These are phyloP conservation scores for Buxus sempervirens DNA, from an alignment of 164 flowering plant species.

Conservation along the genomic window DNA sequence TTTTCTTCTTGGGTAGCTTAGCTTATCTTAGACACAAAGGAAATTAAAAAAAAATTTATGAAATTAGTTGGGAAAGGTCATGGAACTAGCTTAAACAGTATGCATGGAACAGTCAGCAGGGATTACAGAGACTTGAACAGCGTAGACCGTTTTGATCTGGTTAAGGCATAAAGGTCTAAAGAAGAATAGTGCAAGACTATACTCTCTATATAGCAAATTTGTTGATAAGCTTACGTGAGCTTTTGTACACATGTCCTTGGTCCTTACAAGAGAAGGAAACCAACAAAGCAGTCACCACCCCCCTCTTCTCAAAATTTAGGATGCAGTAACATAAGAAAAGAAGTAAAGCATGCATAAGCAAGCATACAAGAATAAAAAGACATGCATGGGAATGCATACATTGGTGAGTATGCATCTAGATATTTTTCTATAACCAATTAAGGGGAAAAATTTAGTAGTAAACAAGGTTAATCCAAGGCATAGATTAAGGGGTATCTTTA, in stretches of 20 bases:
- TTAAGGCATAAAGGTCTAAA: constrained; percentile 3
- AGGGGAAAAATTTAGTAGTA: background rate
- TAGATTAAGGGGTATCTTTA: background rate
- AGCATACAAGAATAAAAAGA: background rate
- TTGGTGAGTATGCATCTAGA: background rate
- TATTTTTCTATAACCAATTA: no score
- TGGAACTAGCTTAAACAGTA: no score
- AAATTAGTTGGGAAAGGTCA: no score
- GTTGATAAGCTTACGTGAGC: constrained; percentile 14
- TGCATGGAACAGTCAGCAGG: no score
- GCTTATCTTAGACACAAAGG: no score
- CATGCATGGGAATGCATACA: background rate
- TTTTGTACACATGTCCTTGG: background rate
- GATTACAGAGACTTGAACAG: background rate
- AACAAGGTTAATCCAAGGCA: background rate
- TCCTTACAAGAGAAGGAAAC: background rate
- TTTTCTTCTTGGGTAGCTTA: no score
- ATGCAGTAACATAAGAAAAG: background rate
- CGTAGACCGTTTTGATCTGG: background rate
- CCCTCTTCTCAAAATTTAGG: no score
- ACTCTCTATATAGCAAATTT: constrained; percentile 5
- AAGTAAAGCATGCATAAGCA: background rate
- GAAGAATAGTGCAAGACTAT: background rate
- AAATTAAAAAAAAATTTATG: no score
- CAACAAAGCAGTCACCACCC: background rate